These are phyloP conservation scores for Neoascochyta sp. DNA, from an alignment of 2,329 filamentous ascomycete species.

Conservation along the genomic window DNA sequence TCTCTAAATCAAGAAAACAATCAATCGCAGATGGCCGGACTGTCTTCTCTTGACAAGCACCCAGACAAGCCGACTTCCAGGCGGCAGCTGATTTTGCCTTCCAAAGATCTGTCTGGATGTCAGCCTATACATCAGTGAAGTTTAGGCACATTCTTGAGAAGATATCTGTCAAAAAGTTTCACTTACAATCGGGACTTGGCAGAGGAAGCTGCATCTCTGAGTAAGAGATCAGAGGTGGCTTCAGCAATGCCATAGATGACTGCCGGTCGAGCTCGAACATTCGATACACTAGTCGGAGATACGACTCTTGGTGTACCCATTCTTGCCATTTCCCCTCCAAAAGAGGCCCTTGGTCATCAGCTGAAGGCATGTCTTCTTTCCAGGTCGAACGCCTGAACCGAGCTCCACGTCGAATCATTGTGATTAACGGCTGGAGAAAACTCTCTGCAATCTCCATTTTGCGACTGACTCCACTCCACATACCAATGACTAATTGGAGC, in stretches of 20 bases:
- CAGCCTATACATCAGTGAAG: slow-evolving; percentile 1
- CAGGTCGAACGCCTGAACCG: slow-evolving; percentile 58
- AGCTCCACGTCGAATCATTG: slow-evolving; percentile 56
- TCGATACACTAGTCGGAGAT: slow-evolving; percentile 65
- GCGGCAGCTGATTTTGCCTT: slow-evolving; percentile 58
- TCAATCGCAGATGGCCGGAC: slow-evolving; percentile 29
- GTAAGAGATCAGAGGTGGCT: slow-evolving; percentile 64
- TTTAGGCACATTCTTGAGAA: too few species aligned
- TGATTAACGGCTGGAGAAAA: slow-evolving; percentile 53
- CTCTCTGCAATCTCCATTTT: slow-evolving; percentile 60
- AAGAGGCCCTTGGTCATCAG: slow-evolving; percentile 53
- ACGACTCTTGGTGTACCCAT: slow-evolving; percentile 64
- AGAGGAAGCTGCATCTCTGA: slow-evolving; percentile 64
- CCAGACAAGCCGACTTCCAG: slow-evolving; percentile 62
- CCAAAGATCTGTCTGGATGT: slow-evolving; percentile 52
- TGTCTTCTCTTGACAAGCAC: slow-evolving; percentile 12
- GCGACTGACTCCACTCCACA: slow-evolving; percentile 58
- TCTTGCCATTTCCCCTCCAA: slow-evolving; percentile 63
- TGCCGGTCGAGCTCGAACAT: slow-evolving; percentile 64
- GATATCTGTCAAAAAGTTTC: too few species aligned
- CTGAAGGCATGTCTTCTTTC: slow-evolving; percentile 49
- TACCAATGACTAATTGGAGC: slow-evolving; percentile 50
- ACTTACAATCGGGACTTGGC: slow-evolving; percentile 53
- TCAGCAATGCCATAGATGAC: slow-evolving; percentile 63
- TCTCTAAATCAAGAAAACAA: slow-evolving; percentile 25